Evolutionary conservation across 2,329 filamentous ascomycete genomes (phyloP).

Genomic region (Lachnellula hyalina): DNA sequence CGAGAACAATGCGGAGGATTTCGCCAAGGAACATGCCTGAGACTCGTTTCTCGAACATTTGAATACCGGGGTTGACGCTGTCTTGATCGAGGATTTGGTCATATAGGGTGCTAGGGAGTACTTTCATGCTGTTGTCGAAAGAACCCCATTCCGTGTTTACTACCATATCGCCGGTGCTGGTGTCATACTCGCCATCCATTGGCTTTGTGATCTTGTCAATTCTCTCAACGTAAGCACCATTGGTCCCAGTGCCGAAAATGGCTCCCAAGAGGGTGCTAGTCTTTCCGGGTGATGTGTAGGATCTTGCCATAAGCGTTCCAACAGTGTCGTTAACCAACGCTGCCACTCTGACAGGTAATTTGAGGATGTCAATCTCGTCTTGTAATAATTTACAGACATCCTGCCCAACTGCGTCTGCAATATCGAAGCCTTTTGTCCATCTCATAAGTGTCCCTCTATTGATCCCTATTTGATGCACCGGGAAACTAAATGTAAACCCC

Average conservation of each 20-base stretch:
- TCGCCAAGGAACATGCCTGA: constrained; percentile 98
- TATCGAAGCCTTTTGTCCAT: constrained; percentile 99
- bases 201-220: constrained; percentile 77
- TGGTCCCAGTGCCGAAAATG: constrained; percentile 56
- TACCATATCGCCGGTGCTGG: constrained; percentile 86
- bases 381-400: constrained; percentile 92
- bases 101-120: constrained; percentile 80
- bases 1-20: constrained; percentile 73
- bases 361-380: constrained; percentile 77
- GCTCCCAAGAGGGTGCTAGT: constrained; percentile 84
- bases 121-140: constrained; percentile 89
- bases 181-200: constrained; percentile 65
- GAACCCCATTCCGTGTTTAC: constrained; percentile 98
- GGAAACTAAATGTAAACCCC: constrained; percentile 99
- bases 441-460: constrained; percentile 92
- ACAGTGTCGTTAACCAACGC: constrained; percentile 97
- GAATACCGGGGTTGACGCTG: constrained; percentile 85
- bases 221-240: constrained; percentile 63
- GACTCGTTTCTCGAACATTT: constrained; percentile 98
- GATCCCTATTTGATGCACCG: constrained; percentile 87
- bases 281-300: constrained; percentile 87
- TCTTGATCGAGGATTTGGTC: constrained; percentile 72
- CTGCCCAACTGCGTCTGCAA: constrained; percentile 87
- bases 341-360: constrained; percentile 87
- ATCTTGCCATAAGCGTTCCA: constrained; percentile 94